Conservation (phyloP, 2,329 filamentous ascomycete species). For the Lasiodiplodia sp. region DNA sequence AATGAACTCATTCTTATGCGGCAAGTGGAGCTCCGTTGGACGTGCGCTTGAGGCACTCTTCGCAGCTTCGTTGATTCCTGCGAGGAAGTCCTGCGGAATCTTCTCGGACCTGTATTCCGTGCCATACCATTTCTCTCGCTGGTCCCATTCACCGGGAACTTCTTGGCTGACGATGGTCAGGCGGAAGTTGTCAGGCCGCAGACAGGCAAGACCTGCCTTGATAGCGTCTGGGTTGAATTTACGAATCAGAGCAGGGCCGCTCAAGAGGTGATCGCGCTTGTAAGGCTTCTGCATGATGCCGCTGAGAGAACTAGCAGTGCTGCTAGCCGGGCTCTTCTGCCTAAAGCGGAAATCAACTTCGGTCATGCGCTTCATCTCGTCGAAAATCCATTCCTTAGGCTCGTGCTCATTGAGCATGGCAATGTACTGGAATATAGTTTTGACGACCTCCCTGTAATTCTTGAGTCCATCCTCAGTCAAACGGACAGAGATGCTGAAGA, state of each 20-base stretch:
- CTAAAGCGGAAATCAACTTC: conserved; percentile 96
- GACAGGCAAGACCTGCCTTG: conserved; percentile 72
- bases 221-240: conserved; percentile 84
- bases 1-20: conserved; percentile 94
- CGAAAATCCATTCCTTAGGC: conserved; percentile 91
- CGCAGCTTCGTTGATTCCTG: conserved; percentile 71
- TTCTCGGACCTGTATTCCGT: conserved; percentile 89
- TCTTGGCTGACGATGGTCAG: conserved; percentile 83
- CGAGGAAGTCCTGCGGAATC: conserved; percentile 77
- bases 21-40: conserved; percentile 78
- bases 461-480: conserved; percentile 85
- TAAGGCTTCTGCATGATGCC: conserved; percentile 91
- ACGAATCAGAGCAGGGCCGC: conserved; percentile 76
- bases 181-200: conserved; percentile 89
- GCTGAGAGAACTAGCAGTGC: conserved; percentile 85
- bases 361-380: conserved; percentile 87
- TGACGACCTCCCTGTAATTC: conserved; percentile 81
- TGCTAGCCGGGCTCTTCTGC: conserved; percentile 88
- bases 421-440: conserved; percentile 90
- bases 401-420: conserved; percentile 80
- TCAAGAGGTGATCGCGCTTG: conserved; percentile 86
- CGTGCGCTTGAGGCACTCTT: conserved; percentile 65
- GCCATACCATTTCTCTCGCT: conserved; percentile 96
- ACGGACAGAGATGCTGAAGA: conserved; percentile 81
- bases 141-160: conserved; percentile 82